Conservation (phyloP, 768 basidiomycete species). For the Serpula lacrymans region DNA sequence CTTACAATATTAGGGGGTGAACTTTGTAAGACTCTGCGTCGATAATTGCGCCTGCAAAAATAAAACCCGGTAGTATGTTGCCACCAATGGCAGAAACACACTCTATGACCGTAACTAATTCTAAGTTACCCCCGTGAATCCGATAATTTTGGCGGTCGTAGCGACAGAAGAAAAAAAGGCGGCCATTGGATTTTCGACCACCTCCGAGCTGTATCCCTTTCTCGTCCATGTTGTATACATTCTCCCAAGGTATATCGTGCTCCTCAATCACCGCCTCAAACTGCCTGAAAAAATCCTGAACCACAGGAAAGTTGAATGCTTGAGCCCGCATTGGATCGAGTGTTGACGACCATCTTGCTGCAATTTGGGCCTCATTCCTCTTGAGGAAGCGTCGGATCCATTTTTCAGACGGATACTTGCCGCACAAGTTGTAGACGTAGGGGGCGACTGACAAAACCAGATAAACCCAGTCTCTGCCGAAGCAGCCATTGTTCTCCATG, state of each 20-base stretch:
- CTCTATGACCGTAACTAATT: slow-evolving; percentile 47
- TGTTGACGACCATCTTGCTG: slow-evolving; percentile 21
- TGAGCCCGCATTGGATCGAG: slow-evolving; percentile 32
- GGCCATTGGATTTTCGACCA: slow-evolving; percentile 18
- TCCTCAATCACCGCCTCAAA: slow-evolving; percentile 17
- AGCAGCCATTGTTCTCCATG: too few species aligned
- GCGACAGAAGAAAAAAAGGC: slow-evolving; percentile 24
- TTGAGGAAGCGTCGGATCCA: too few species aligned
- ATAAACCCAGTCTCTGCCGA: too few species aligned
- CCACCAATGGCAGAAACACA: slow-evolving; percentile 38
- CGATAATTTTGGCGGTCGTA: slow-evolving; percentile 15
- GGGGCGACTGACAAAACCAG: too few species aligned
- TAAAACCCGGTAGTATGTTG: slow-evolving; percentile 31
- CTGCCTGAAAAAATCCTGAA: slow-evolving; percentile 23
- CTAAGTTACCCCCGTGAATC: slow-evolving; percentile 29
- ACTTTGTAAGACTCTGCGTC: slow-evolving; percentile 22
- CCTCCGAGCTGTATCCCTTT: slow-evolving; percentile 31
- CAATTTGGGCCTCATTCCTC: too few species aligned
- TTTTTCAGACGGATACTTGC: too few species aligned
- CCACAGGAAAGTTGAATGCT: slow-evolving; percentile 28
- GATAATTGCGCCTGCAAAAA: slow-evolving; percentile 32
- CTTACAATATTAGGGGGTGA: slow-evolving; percentile 18
- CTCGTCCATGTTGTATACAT: slow-evolving; percentile 36
- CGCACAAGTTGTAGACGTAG: too few species aligned
- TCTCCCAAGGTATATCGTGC: slow-evolving; percentile 24